Conservation (phyloP, 2,329 filamentous ascomycete genomes). For the Cladophialophora chaetospira region DNA sequence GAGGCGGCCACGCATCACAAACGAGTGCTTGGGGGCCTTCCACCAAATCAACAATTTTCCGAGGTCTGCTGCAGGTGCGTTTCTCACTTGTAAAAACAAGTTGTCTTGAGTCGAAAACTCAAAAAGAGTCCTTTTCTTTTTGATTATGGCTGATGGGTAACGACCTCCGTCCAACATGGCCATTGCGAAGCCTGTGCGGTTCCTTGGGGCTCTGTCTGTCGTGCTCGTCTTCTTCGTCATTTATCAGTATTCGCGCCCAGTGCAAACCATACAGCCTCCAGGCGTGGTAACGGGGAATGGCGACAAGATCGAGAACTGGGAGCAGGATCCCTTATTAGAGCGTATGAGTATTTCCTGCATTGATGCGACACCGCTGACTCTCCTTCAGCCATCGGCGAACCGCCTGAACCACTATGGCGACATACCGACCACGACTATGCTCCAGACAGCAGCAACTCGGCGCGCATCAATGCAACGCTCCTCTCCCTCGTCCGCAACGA, state of each 20-base stretch:
- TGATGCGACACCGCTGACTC: conserved; percentile 17
- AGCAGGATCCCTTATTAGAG: conserved; percentile 82
- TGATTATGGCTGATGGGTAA: conserved; percentile 23
- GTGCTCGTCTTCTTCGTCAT: conserved; percentile 77
- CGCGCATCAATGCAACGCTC: conserved; percentile 90
- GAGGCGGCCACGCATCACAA: not conserved
- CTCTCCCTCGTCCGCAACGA: conserved; percentile 90
- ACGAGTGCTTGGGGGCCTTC: not conserved
- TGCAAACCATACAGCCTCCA: conserved; percentile 44
- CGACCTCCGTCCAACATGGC: conserved; percentile 61
- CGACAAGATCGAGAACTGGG: conserved; percentile 57
- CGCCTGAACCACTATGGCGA: conserved; percentile 72
- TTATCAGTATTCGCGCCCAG: conserved; percentile 67
- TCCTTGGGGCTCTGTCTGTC: conserved; percentile 70
- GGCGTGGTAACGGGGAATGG: conserved; percentile 40
- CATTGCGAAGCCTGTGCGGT: conserved; percentile 80
- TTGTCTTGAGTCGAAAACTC: too few species aligned
- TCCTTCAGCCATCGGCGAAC: conserved; percentile 74
- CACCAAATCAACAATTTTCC: not conserved
- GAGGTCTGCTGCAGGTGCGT: too few species aligned
- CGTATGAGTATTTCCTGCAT: conserved; percentile 57
- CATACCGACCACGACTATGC: conserved; percentile 75
- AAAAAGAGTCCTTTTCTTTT: not conserved
- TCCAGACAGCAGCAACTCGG: conserved; percentile 71
- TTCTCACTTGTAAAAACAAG: too few species aligned